phyloP scores from a whole-genome alignment of 306 rosid genomes.

The Cicer arietinum region DNA sequence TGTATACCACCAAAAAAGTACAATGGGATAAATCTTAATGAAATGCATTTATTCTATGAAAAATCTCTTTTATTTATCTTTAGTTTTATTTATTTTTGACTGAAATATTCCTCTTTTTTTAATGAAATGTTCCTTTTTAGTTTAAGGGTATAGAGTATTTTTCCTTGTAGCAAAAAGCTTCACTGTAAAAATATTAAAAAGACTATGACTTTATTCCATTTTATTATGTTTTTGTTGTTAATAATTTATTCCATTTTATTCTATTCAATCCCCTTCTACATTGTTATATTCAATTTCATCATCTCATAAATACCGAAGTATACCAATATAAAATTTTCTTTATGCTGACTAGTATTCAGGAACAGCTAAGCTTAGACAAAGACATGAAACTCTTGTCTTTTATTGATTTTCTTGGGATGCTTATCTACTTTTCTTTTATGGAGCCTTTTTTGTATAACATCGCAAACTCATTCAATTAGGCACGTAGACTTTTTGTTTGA shows the following conservation, averaged over 20 bases:
- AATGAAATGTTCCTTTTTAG: background rate
- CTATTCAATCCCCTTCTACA: conserved; percentile 11
- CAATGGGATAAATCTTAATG: conserved; percentile 2
- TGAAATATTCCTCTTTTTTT: too few relatives aligned
- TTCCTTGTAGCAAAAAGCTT: background rate
- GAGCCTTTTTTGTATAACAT: conserved; percentile 32
- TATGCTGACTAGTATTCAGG: conserved; percentile 41
- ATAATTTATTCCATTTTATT: background rate
- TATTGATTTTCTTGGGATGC: conserved; percentile 57
- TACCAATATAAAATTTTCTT: background rate
- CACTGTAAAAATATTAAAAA: conserved; percentile 2
- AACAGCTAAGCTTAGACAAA: conserved; percentile 79
- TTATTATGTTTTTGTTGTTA: too few relatives aligned
- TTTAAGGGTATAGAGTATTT: background rate
- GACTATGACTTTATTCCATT: background rate
- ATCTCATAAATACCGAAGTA: conserved; percentile 23
- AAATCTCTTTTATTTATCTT: background rate
- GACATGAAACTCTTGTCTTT: conserved; percentile 77
- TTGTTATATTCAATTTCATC: conserved; percentile 44
- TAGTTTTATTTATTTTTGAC: too few relatives aligned
- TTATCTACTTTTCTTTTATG: conserved; percentile 42
- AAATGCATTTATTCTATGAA: background rate
- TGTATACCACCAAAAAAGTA: background rate
- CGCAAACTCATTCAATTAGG: conserved; percentile 41
- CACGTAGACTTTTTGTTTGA: conserved; percentile 19